These are phyloP conservation scores for Populus ilicifolia DNA, from an alignment of 345 rosid species.

Conservation along the genomic window DNA sequence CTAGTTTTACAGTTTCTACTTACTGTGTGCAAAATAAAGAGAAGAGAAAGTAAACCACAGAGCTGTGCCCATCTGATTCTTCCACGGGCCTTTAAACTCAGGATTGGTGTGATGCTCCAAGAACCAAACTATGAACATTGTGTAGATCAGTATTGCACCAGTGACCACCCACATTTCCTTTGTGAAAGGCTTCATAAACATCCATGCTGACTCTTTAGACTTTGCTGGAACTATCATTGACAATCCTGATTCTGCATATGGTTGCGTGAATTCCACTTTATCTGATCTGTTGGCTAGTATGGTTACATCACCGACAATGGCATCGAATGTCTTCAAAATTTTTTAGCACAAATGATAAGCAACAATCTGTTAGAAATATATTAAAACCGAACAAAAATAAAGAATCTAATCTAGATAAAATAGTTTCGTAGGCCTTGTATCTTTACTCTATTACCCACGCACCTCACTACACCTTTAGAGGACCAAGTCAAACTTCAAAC, in stretches of 20 bases:
- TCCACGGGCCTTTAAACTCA: conserved; percentile 36
- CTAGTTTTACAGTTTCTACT: conserved; percentile 7
- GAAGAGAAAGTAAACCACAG: conserved; percentile 52
- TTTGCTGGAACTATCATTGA: conserved; percentile 42
- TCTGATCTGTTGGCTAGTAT: conserved; percentile 36
- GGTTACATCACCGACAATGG: conserved; percentile 47
- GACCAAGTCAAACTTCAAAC: too few species aligned
- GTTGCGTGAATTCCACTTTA: conserved; percentile 46
- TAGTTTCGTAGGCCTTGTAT: too few species aligned
- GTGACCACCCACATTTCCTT: conserved; percentile 45
- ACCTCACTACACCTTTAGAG: too few species aligned
- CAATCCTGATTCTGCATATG: conserved; percentile 47
- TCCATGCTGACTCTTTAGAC: conserved; percentile 30
- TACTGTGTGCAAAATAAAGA: conserved; percentile 57
- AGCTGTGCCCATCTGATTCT: conserved; percentile 36
- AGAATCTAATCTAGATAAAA: too few species aligned
- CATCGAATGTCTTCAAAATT: conserved; percentile 34
- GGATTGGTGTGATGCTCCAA: conserved; percentile 40
- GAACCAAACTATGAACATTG: conserved; percentile 45
- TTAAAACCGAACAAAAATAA: too few species aligned
- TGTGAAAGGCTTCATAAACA: conserved; percentile 54
- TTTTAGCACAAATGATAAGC: too few species aligned
- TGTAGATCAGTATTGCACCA: conserved; percentile 37
- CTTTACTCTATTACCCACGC: too few species aligned
- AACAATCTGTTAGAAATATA: too few species aligned